A percentile compares a stretch with the other conserved stretches of the same genome.
Evolutionary conservation across 352 stramenopile species (phyloP).

Genomic region (Phytophthora macrochlamydospora): DNA sequence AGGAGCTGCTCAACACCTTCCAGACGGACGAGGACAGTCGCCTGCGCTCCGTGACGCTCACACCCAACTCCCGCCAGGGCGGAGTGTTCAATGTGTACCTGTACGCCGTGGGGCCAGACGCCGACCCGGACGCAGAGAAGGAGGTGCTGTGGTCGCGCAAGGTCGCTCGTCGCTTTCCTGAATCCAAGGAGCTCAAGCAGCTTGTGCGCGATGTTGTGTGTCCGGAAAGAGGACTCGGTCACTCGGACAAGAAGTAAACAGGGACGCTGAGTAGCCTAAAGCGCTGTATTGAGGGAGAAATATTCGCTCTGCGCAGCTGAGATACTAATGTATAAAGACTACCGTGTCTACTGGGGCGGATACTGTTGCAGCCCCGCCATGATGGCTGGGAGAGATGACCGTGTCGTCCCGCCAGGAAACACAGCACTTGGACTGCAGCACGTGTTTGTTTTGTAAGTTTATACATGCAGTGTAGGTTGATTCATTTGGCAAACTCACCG

Average conservation of each 20-base stretch:
- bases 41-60: slow-evolving; percentile 67
- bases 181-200: slow-evolving; percentile 94
- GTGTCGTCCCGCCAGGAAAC: slow-evolving; percentile 26
- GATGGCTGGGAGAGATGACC: slow-evolving; percentile 28
- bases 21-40: slow-evolving; percentile 61
- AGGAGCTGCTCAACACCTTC: slow-evolving; percentile 94
- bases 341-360: slow-evolving; percentile 7
- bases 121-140: slow-evolving; percentile 41
- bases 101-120: slow-evolving; percentile 34
- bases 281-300: not conserved
- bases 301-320: not conserved
- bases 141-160: slow-evolving; percentile 89
- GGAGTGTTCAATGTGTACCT: slow-evolving; percentile 77
- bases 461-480: no score
- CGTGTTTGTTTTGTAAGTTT: no score
- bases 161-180: slow-evolving; percentile 83
- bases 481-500: slow-evolving; percentile 30
- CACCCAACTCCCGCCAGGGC: slow-evolving; percentile 59
- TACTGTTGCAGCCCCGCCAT: slow-evolving; percentile 22
- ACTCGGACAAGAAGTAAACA: slow-evolving; percentile 78
- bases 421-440: slow-evolving; percentile 34
- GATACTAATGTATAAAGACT: not conserved
- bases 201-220: slow-evolving; percentile 88
- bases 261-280: not conserved
- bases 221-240: slow-evolving; percentile 84